phyloP scores from a whole-genome alignment of 768 basidiomycete species.

The Boletus sp. region DNA sequence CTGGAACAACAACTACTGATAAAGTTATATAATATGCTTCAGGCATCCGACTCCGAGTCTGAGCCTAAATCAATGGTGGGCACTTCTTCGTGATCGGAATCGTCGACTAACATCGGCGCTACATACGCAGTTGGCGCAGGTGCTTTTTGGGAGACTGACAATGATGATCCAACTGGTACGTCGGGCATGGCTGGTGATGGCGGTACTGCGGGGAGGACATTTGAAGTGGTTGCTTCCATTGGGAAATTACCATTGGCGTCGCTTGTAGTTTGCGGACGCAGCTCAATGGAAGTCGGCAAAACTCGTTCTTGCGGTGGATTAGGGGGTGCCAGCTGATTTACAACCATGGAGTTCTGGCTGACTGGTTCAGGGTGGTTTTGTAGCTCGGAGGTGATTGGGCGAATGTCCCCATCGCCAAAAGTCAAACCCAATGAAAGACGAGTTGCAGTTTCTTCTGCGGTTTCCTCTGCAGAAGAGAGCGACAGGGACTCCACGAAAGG shows the following conservation, averaged over 20 bases:
- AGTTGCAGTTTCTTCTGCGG: slow-evolving; percentile 55
- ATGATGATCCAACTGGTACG: background rate
- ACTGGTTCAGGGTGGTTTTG: background rate
- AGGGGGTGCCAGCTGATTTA: background rate
- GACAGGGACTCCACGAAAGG: slow-evolving; percentile 62
- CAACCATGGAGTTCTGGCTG: background rate
- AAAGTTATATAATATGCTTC: background rate
- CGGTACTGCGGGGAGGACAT: background rate
- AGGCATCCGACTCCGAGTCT: slow-evolving; percentile 73
- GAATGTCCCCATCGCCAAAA: slow-evolving; percentile 8
- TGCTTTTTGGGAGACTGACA: slow-evolving; percentile 1
- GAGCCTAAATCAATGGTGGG: slow-evolving; percentile 77
- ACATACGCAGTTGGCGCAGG: background rate
- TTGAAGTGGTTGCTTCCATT: background rate
- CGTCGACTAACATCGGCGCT: slow-evolving; percentile 25
- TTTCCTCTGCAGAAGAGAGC: slow-evolving; percentile 62
- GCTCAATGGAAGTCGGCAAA: background rate
- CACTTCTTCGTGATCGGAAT: slow-evolving; percentile 73
- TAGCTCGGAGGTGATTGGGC: background rate
- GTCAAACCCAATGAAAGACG: slow-evolving; percentile 43
- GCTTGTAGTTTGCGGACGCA: slow-evolving; percentile 1
- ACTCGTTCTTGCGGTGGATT: background rate
- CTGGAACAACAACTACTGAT: background rate
- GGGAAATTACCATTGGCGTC: background rate
- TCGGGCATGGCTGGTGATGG: background rate